Base-by-base conservation (phyloP, 768 basidiomycete species). In the Leccinum fibrillosum region DNA sequence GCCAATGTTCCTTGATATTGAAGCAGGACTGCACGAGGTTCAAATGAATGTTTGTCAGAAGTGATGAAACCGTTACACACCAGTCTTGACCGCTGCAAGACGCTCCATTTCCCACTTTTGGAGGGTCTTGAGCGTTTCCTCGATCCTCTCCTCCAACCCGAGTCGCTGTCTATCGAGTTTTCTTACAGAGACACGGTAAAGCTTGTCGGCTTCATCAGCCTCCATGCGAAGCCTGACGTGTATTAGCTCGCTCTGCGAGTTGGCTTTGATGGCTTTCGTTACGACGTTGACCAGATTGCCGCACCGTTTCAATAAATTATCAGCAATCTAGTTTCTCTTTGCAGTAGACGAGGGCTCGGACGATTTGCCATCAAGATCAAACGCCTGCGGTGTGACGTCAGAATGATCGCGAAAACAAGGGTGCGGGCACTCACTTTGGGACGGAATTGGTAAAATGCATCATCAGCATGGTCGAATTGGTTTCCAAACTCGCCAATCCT, bases 101-200 rank as follows among this genome's bases (percentile, higher is more conserved):
- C 94, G 77, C 64, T 96, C 94, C 42, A 80, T 71, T 75, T 97
- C 94, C 90, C 91, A 94, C 56, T 80, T 80, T 70, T 96, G 94
- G 58, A 93, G 78, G 1, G 80, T 68, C 74, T 89, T 93, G 49
- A 96, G 75, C 1, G 84, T 86, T 55, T 92, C 88, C 68, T 96
- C 94, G 50, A 96, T 82, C 50, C 84, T 80, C 68, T 95, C 92
- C 72, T 97, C 94, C 44, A 96, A 80, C 0, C 80, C 85, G 26
- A 96, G 79, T n/a, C 94, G 78, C 66, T 92, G 91, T 54, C 89
- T 77, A 66, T 97, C 94, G 15, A 94, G 84, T 62, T 83, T 85
- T 54, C 90, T 82, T n/a, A 94, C 85, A 21, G 87, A 85, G 50
- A 88, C 77, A 25, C 90, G 86, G 70, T 95, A 97, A 17, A 81